These are phyloP conservation scores for Salix koriyanagi DNA, from an alignment of 345 rosid genomes.

Conservation along the genomic window DNA sequence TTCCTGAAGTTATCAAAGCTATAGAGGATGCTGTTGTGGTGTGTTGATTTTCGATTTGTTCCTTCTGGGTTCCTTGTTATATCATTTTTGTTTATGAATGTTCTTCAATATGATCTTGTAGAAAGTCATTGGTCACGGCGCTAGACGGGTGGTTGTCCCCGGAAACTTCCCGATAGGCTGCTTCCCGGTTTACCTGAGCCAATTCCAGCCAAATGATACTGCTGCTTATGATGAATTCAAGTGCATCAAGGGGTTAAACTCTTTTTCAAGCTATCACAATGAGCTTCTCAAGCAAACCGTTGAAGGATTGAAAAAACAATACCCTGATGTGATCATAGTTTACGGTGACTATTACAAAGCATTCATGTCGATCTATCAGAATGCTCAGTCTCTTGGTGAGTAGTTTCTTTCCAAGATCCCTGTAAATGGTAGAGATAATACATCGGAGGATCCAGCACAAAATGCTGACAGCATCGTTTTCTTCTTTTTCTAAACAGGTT, in stretches of 20 bases:
- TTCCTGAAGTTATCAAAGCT: not conserved
- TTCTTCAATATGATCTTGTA: not conserved
- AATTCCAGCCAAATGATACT: not conserved
- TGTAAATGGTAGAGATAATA: no score
- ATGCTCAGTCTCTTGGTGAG: not conserved
- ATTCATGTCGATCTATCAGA: not conserved
- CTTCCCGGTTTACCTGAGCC: not conserved
- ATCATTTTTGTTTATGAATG: no score
- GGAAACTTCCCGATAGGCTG: not conserved
- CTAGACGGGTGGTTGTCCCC: constrained; percentile 4
- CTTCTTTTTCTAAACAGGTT: no score
- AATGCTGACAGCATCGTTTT: no score
- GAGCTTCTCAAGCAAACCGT: not conserved
- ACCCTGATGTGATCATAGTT: not conserved
- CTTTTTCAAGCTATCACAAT: not conserved
- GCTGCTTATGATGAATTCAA: not conserved
- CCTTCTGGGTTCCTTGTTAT: not conserved
- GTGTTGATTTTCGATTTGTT: not conserved
- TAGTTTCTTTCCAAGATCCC: not conserved
- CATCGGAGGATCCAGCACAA: no score
- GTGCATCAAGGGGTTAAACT: constrained; percentile 2
- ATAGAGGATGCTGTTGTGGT: not conserved
- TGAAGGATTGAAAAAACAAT: not conserved
- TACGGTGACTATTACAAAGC: not conserved
- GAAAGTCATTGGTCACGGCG: not conserved